A percentile compares a stretch with the other conserved stretches of the same genome.
Conservation (phyloP, 1,139 yeast genomes). For the Pichia sp. region DNA sequence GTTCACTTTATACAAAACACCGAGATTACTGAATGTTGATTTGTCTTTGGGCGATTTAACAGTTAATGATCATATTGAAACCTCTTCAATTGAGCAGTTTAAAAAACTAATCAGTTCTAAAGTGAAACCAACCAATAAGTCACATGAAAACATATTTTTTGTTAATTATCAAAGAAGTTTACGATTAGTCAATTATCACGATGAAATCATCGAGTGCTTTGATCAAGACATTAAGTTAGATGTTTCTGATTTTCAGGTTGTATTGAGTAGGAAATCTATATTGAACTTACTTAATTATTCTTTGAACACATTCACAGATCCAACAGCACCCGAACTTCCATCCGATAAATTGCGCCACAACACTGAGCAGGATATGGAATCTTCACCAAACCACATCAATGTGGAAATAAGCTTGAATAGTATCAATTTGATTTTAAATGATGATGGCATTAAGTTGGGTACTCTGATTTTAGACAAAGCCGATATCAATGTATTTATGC, state of each 20-base stretch:
- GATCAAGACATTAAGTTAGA: conserved; percentile 74
- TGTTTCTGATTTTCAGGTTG: conserved; percentile 73
- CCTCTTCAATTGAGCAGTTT: conserved; percentile 52
- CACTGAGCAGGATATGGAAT: conserved; percentile 37
- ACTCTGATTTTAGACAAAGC: conserved; percentile 75
- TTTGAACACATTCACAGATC: conserved; percentile 81
- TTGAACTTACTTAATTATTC: conserved; percentile 74
- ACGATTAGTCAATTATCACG: conserved; percentile 52
- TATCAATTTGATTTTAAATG: conserved; percentile 68
- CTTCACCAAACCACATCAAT: conserved; percentile 65
- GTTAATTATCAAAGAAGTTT: conserved; percentile 52
- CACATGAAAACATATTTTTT: conserved; percentile 47
- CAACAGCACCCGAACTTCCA: conserved; percentile 58
- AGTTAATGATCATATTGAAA: conserved; percentile 69
- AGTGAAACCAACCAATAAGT: conserved; percentile 26
- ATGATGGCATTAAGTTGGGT: conserved; percentile 76
- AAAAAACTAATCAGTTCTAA: conserved; percentile 66
- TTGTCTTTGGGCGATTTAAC: conserved; percentile 56
- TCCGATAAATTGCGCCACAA: conserved; percentile 64
- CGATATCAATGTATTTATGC: conserved; percentile 49
- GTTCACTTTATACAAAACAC: conserved; percentile 53
- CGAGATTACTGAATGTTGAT: conserved; percentile 57
- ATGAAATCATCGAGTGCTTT: conserved; percentile 54
- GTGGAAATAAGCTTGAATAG: conserved; percentile 66
- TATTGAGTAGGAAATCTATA: conserved; percentile 69